Evolutionary conservation across 2,329 filamentous ascomycete genomes (phyloP), one percentile per base, ranked within the genome.

Genomic region (Cryphonectria japonica): DNA sequence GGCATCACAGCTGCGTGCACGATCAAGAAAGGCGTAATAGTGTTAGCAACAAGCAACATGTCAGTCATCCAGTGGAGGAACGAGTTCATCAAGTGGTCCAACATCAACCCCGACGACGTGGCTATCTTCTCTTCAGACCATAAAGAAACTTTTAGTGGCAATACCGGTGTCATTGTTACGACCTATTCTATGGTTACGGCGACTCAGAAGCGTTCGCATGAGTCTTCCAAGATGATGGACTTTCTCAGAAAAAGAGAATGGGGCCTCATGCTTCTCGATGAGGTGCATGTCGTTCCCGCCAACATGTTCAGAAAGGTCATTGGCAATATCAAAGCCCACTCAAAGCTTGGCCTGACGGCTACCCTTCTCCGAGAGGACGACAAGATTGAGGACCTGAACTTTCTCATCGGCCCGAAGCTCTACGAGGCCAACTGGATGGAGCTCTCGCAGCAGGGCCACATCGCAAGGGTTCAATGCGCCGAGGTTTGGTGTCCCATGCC

Each of bases 371-470:
- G 96, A 84, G 96, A 99, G 82, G 96, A 99, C 78, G 95, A 99
- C 85, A 98, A 98, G 83, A 99, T 99, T 78, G 93, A 93, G 37
- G 95, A 98, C 84, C 83, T 99, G 62, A 99, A 99, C 80, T 99
- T 98, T 79, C 83, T 99, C 71, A 98, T 99, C 77, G 96, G 96
- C 0, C 96, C 96, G 0, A 99, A 99, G 80, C 85, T 99, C 0
- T 99, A 97, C 79, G 96, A 99, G 81, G 96, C 96, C 39, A 99
- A 99, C 80, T 99, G 96, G 96, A 97, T 98, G 91, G 96, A 99
- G 80, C 88, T 99, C 57, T 96, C 95, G 0, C 93, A 98, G 77
- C 94, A 98, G 81, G 96, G 96, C 0, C 95, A 98, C 78, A 99
- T 99, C 79, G 96, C 96, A 50, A 92, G 94, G 75, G 96, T 99